Conservation (phyloP, 257 asterid species). For the Nicotiana undulata region DNA sequence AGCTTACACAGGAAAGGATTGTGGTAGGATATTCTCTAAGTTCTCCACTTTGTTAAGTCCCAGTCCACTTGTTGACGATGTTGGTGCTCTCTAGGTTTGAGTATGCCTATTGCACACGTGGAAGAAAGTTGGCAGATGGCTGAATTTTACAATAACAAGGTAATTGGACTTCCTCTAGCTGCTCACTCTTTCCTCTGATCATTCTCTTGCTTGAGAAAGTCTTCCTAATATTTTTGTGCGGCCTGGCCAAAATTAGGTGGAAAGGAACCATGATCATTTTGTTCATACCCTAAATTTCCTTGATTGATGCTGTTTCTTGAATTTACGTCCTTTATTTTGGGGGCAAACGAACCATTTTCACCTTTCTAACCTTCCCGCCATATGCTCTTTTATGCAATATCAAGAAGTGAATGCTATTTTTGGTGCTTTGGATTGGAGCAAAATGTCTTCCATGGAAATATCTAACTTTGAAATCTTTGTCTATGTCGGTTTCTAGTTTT, state of each 20-base stretch:
- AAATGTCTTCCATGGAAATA: neutral
- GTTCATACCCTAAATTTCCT: neutral
- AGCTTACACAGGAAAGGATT: slow-evolving; percentile 86
- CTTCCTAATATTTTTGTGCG: neutral
- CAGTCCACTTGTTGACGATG: neutral
- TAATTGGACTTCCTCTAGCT: slow-evolving; percentile 12
- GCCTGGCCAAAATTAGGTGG: neutral
- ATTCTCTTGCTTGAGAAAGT: neutral
- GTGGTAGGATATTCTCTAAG: slow-evolving; percentile 42
- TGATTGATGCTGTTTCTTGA: neutral
- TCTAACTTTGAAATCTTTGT: neutral
- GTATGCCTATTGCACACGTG: slow-evolving; percentile 96
- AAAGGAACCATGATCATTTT: neutral
- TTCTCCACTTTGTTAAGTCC: neutral
- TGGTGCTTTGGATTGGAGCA: neutral
- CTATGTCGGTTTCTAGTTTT: neutral
- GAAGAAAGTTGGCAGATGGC: slow-evolving; percentile 99
- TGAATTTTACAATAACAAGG: slow-evolving; percentile 93
- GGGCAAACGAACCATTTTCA: neutral
- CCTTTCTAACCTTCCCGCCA: neutral
- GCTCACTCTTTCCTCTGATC: neutral
- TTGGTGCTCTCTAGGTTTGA: slow-evolving; percentile 54
- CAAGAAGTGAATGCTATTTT: neutral
- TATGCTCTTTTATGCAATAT: neutral
- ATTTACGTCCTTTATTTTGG: neutral